Base-by-base conservation (phyloP, 352 stramenopile genomes). In the Globisporangium middletonii region DNA sequence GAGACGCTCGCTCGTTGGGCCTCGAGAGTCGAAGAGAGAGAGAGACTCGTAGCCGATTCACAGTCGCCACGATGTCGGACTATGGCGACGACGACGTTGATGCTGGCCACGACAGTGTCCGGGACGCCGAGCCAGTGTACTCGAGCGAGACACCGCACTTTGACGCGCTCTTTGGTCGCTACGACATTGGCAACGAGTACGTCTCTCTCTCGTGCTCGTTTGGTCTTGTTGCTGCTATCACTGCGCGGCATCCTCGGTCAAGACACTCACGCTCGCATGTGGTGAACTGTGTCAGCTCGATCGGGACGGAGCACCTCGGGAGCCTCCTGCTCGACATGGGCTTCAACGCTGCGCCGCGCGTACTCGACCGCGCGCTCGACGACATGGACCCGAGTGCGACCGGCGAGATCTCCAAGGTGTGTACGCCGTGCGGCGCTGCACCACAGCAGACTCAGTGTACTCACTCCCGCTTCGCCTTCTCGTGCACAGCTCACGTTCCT, bases 321-420 rank as follows among this genome's bases (percentile, higher is more conserved):
- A 77, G 65, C 43, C 51, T 90, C 46, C 51, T 90, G n/a, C 62
- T 84, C 9, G 74, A 88, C 49, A 88, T 90, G 78, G 80, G 80
- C 19, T 90, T 86, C 57, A 86, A 79, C 35, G 68, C 76, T 0
- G 56, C 74, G 1, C 70, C 78, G 0, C 71, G 67, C 2, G 64
- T 86, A 3, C 62, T 90, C 26, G 72, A 88, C 38, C 68, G 62
- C 23, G 79, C 73, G 5, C 60, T 90, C 8, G 79, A 90, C 53
- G 79, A 87, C 7, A 84, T 88, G 72, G 79, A 90, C 47, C 73
- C 79, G 4, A 72, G 86, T 38, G 79, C 79, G 1, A 83, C 70
- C 2, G 79, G 79, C 11, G 79, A 87, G 55, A 86, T 90, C 50
- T 56, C 73, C 28, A 90, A 86, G 62, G 67, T 68, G 41, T 49